Evolutionary conservation across 2,329 filamentous ascomycete genomes (phyloP), one percentile per base, ranked within the genome.

Genomic region (Ceratocystis eucalypticola): DNA sequence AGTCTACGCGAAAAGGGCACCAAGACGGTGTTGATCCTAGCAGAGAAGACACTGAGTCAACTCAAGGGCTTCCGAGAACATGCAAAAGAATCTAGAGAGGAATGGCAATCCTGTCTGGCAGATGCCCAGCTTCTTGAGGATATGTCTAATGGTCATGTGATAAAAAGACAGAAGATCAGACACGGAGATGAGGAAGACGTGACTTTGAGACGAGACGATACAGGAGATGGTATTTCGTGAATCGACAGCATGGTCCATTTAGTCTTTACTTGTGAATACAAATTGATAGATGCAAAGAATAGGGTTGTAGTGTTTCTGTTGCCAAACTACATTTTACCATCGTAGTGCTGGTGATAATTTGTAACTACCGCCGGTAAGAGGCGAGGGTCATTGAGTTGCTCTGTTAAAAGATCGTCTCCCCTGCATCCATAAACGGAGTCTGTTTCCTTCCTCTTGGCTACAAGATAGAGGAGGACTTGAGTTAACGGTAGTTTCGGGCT

Each of bases 331-430:
- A 53, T 41, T 41, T 37, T 41, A 41, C 37, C 12, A 41, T 28
- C 5, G 48, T 53, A 10, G 20, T 53, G 20, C 15, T 53, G 8
- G 37, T 61, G 55, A 65, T 64, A 25, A 46, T 57, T 66, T 87
- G 84, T 87, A 78, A 85, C 84, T 80, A 84, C 84, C 84, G 84
- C 82, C 85, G 84, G 85, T 88, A 87, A 87, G 84, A 85, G 82
- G 81, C 82, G 81, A 71, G 77, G 80, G 77, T 84, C 83, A 83
- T 79, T 71, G 80, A 84, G 79, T 76, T 75, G 46, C 62, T 66
- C 50, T 75, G 48, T 50, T 22, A 20, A 50, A 50, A 53, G 74
- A 75, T 79, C n/a, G 45, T 82, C 82, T 87, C 78, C 79, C 82
- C 81, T 84, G 83, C 83, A 85, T 87, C 85, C 85, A 87, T 85